Conservation (phyloP, 306 rosid species). For the Carpinus viminea region DNA sequence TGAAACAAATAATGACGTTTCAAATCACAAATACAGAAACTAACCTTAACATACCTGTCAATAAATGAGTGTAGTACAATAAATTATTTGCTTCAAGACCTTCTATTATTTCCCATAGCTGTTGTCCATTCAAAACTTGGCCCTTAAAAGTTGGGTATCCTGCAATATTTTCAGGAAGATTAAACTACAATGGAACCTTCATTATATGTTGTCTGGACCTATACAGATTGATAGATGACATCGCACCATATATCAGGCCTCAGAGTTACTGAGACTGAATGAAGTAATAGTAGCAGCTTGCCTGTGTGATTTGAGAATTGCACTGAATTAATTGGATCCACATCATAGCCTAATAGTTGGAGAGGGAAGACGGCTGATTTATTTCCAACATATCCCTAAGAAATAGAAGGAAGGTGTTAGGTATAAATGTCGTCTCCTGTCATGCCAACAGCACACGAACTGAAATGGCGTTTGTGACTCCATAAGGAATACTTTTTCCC, state of each 20-base stretch:
- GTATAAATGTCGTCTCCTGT: not conserved
- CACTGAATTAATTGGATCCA: slow-evolving; percentile 87
- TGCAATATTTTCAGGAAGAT: slow-evolving; percentile 41
- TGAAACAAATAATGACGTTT: not conserved
- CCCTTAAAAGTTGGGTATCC: slow-evolving; percentile 90
- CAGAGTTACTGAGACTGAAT: slow-evolving; percentile 46
- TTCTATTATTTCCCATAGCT: slow-evolving; percentile 69
- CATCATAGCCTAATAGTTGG: slow-evolving; percentile 85
- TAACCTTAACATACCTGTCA: slow-evolving; percentile 53
- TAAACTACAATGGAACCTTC: slow-evolving; percentile 32
- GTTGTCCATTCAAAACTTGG: slow-evolving; percentile 80
- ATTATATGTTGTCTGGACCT: slow-evolving; percentile 28
- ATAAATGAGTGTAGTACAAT: slow-evolving; percentile 77
- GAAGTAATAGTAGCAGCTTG: slow-evolving; percentile 59
- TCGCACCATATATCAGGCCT: slow-evolving; percentile 51
- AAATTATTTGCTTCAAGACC: slow-evolving; percentile 79
- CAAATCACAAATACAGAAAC: not conserved
- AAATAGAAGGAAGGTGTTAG: slow-evolving; percentile 21
- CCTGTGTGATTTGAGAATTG: slow-evolving; percentile 97
- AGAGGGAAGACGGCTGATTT: slow-evolving; percentile 85
- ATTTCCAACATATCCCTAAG: slow-evolving; percentile 84
- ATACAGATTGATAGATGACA: slow-evolving; percentile 34
- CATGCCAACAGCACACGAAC: not conserved
- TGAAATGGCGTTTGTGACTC: not conserved
- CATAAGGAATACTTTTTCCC: not conserved